These are phyloP conservation scores for Beauveria scarabaeidicola DNA, from an alignment of 2,329 filamentous ascomycete genomes.

Conservation along the genomic window DNA sequence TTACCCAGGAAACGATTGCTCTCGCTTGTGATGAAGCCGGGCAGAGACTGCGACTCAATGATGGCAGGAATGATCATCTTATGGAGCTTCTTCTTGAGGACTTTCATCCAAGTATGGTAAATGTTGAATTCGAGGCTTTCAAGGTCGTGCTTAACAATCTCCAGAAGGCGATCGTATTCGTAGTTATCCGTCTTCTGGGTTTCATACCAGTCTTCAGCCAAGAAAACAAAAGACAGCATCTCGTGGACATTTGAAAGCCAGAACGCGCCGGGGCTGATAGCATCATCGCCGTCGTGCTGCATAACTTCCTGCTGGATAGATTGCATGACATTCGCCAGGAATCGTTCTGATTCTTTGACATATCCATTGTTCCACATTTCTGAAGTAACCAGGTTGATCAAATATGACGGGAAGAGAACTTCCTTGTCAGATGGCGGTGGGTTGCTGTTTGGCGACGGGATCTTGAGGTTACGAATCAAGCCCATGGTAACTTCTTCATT, in stretches of 20 bases:
- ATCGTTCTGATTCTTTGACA: slow-evolving; percentile 97
- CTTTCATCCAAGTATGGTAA: slow-evolving; percentile 99
- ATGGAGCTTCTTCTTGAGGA: slow-evolving; percentile 96
- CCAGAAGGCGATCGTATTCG: slow-evolving; percentile 92
- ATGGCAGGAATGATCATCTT: slow-evolving; percentile 99
- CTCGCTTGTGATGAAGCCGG: slow-evolving; percentile 97
- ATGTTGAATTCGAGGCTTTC: slow-evolving; percentile 99
- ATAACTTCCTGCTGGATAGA: slow-evolving; percentile 99
- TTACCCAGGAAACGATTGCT: slow-evolving; percentile 98
- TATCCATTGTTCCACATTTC: slow-evolving; percentile 99
- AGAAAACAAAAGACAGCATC: slow-evolving; percentile 98
- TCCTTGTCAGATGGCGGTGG: slow-evolving; percentile 96
- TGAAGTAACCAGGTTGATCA: slow-evolving; percentile 97
- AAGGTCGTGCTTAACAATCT: slow-evolving; percentile 98
- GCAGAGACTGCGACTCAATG: slow-evolving; percentile 96
- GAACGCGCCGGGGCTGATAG: slow-evolving; percentile 94
- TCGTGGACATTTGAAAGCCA: slow-evolving; percentile 99
- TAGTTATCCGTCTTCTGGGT: slow-evolving; percentile 99
- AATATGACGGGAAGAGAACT: slow-evolving; percentile 94
- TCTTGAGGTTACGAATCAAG: slow-evolving; percentile 92
- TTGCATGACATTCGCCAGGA: slow-evolving; percentile 99
- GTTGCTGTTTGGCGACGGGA: slow-evolving; percentile 76
- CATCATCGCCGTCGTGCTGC: slow-evolving; percentile 95
- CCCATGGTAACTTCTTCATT: slow-evolving; percentile 97
- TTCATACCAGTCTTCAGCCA: slow-evolving; percentile 99